Base-by-base conservation (phyloP, 805 yeast genomes). In the Ogataea allantospora region DNA sequence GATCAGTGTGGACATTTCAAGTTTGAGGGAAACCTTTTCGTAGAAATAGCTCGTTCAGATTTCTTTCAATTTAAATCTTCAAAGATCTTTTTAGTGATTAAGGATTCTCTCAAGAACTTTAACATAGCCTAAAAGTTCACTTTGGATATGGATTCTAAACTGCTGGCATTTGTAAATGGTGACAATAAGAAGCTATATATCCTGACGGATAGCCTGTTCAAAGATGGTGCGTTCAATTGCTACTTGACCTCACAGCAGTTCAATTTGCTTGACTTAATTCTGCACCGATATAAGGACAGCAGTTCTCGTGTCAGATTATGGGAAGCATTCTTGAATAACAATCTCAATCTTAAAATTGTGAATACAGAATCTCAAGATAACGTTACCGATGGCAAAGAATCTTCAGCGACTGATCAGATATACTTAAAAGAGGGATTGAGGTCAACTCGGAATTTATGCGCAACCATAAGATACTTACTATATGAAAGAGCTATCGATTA, bases 401-500 rank as follows among this genome's bases (percentile, higher is more conserved):
- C 22, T 11, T 24, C 29, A 13, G 29, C 17, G 27, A 18, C 30
- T 7, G 65, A 65, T 2, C 67, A 63, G 31, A 53, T 68, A 46
- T 76, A 64, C 43, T 61, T 67, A 41, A 72, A 62, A 56, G 73
- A 65, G 20, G 78, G 78, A 1, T 46, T 59, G 7, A 68, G 65
- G 10, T 68, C 76, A 7, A 63, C 75, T 1, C 67, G 82, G 56
- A 63, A 78, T 58, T 45, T 83, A 27, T 81, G 88, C 5, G 63
- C 83, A 32, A 83, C 77, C 44, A 61, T 83, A 15, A 66, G 91
- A 46, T 83, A 81, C 48, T 69, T 83, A 9, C 62, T 84, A 16
- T 84, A 86, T 77, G 89, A 83, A 50, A 78, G 75, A 54, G 88
- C 83, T 14, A 68, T 78, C 7, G 82, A 78, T 31, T 56, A 51